Base-by-base conservation (phyloP, 176 grass and related monocot genomes). In the Leersia perrieri region DNA sequence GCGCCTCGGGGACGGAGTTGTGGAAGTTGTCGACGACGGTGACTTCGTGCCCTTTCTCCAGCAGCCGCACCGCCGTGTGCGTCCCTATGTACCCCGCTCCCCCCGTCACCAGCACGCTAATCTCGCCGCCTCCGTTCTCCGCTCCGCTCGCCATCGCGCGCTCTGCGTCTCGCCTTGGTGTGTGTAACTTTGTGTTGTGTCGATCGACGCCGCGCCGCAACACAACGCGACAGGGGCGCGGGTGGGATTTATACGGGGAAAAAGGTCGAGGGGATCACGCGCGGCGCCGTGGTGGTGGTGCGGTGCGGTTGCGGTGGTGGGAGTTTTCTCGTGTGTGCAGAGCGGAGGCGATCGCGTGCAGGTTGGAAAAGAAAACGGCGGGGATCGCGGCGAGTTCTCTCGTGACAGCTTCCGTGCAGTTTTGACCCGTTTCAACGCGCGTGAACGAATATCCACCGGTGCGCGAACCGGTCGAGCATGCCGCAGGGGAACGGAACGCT, bases 81-180 rank as follows among this genome's bases (percentile, higher is more conserved):
- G 92, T 98, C 61, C 95, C 92, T 83, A 98, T 98, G 73, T 91
- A 98, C 7, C 95, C 92, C 4, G 90, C 95, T 61, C 95, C 95
- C 15, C 95, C 95, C 9, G 95, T 95, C 73, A 98, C 95, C 77
- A 98, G 66, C 72, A 95, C 81, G 74, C 88, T 93, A 27, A 44
- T 44, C 34, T 16, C 60, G 1, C 34, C 74, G n/a, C n/a, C n/a
- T n/a, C n/a, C n/a, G 78, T 51, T 18, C 42, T 5, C 82, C 51
- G 11, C 76, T 72, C 47, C 45, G 77, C 35, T 85, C 72, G 72
- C 87, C 87, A 89, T 89, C 38, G 28, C 0, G n/a, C n/a, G n/a
- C n/a, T n/a, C n/a, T n/a, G n/a, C n/a, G n/a, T n/a, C n/a, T n/a
- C 53, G 11, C 44, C 2, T 14, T 44, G 2, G 13, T 47, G 44